Conservation (phyloP, 2,329 filamentous ascomycete genomes). For the Neophaeococcomyces aloes region DNA sequence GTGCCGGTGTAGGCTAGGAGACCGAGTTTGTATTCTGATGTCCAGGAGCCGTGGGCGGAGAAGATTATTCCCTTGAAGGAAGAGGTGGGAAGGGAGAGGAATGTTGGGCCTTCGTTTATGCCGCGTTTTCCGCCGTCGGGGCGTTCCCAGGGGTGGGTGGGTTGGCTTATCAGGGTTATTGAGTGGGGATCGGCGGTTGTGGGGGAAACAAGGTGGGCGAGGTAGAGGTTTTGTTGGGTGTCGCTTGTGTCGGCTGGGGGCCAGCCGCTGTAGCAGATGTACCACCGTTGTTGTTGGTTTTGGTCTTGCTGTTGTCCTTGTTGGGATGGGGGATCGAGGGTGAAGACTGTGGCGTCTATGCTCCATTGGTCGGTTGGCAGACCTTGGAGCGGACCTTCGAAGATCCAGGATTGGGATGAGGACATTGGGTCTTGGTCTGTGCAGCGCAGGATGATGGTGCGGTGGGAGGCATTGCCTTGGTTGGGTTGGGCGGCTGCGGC, state of each 20-base stretch:
- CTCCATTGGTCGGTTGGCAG: constrained; percentile 19
- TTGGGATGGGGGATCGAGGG: neutral
- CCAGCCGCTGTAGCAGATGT: constrained; percentile 20
- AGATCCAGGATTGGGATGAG: constrained; percentile 11
- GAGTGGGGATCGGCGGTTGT: constrained; percentile 11
- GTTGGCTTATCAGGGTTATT: constrained; percentile 13
- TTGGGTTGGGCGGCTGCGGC: constrained; percentile 22
- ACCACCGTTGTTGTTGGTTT: constrained; percentile 9
- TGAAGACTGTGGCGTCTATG: constrained; percentile 21
- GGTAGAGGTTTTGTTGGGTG: constrained; percentile 19
- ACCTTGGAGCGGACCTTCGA: constrained; percentile 18
- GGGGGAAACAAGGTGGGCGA: constrained; percentile 14
- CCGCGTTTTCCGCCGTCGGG: constrained; percentile 16
- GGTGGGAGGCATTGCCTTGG: constrained; percentile 15
- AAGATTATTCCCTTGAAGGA: constrained; percentile 20
- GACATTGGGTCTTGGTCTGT: constrained; percentile 13
- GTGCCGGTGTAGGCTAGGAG: constrained; percentile 13
- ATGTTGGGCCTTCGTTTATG: constrained; percentile 21
- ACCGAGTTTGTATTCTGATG: constrained; percentile 18
- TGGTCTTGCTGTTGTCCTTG: neutral
- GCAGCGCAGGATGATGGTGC: constrained; percentile 14
- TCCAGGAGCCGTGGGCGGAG: constrained; percentile 21
- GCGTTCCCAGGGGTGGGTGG: constrained; percentile 18
- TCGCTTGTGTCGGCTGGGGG: constrained; percentile 19
- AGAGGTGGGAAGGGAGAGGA: constrained; percentile 8